A percentile compares a stretch with the other conserved stretches of the same genome.
phyloP scores from a whole-genome alignment of 495 filamentous ascomycete genomes.

The Immersiella caudata region DNA sequence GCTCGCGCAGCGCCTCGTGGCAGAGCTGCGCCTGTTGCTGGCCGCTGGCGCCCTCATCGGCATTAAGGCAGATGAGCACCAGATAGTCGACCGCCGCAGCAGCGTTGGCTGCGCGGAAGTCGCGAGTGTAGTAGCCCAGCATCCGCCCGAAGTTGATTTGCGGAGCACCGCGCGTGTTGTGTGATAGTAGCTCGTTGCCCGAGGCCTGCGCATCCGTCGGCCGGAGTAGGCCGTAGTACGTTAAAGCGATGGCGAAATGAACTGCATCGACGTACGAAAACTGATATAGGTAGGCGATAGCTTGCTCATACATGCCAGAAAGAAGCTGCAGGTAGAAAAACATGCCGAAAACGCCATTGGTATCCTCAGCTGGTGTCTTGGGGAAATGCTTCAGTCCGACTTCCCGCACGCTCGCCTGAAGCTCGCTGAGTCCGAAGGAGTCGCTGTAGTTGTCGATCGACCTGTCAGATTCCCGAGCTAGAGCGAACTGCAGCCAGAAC shows the following conservation, averaged over 20 bases:
- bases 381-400: constrained; percentile 89
- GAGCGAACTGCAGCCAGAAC: constrained; percentile 94
- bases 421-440: constrained; percentile 82
- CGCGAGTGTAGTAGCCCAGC: constrained; percentile 90
- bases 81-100: constrained; percentile 93
- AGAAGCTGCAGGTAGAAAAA: constrained; percentile 91
- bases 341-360: constrained; percentile 76
- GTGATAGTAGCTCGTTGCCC: constrained; percentile 71
- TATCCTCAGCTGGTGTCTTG: constrained; percentile 65
- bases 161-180: constrained; percentile 69
- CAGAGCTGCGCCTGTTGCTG: constrained; percentile 79
- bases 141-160: constrained; percentile 95
- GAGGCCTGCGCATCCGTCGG: constrained; percentile 72
- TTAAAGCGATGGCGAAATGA: constrained; percentile 88
- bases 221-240: constrained; percentile 88
- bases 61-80: constrained; percentile 86
- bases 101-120: constrained; percentile 87
- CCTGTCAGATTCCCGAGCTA: constrained; percentile 84
- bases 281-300: constrained; percentile 83
- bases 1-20: constrained; percentile 91
- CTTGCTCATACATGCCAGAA: constrained; percentile 93
- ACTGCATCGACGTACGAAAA: constrained; percentile 90
- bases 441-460: constrained; percentile 83
- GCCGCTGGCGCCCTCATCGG: constrained; percentile 74
- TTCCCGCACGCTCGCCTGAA: constrained; percentile 80